phyloP scores from a whole-genome alignment of 805 yeast species.

The Zygotorulaspora sp. region DNA sequence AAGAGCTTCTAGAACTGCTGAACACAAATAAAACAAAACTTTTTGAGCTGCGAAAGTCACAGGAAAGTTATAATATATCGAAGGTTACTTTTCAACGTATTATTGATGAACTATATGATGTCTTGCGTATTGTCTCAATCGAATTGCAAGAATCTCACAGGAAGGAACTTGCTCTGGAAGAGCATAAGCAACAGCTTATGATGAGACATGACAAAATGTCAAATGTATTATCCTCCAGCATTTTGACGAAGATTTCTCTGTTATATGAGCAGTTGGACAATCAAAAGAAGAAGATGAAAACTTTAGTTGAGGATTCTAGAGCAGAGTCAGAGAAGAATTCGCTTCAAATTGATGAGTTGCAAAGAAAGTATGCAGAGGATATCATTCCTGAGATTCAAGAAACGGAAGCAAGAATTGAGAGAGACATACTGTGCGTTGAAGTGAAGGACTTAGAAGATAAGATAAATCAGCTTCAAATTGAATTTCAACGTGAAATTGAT shows the following conservation, averaged over 20 bases:
- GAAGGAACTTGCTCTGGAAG: conserved; percentile 43
- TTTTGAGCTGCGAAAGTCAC: conserved; percentile 42
- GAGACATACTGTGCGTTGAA: conserved; percentile 36
- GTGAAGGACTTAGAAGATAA: conserved; percentile 33
- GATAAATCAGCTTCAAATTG: conserved; percentile 38
- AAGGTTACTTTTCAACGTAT: conserved; percentile 51
- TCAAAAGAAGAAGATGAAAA: conserved; percentile 47
- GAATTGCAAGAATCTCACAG: conserved; percentile 42
- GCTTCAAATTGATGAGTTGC: conserved; percentile 41
- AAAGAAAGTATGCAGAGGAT: conserved; percentile 44
- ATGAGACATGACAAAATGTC: conserved; percentile 40
- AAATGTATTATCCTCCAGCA: conserved; percentile 41
- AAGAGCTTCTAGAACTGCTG: conserved; percentile 47
- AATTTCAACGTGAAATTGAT: conserved; percentile 49
- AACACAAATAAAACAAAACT: conserved; percentile 39
- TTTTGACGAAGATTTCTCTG: conserved; percentile 37
- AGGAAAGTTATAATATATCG: conserved; percentile 49
- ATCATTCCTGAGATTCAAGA: conserved; percentile 46
- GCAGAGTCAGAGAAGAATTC: conserved; percentile 45
- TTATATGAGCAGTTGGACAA: conserved; percentile 44
- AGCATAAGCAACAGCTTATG: conserved; percentile 42
- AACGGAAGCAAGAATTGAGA: conserved; percentile 45
- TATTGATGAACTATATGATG: conserved; percentile 29
- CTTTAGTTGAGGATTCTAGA: conserved; percentile 43
- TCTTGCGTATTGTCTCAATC: conserved; percentile 41